Conservation (phyloP, 1,284 basidiomycete genomes). For the Rhodofomes roseus region DNA sequence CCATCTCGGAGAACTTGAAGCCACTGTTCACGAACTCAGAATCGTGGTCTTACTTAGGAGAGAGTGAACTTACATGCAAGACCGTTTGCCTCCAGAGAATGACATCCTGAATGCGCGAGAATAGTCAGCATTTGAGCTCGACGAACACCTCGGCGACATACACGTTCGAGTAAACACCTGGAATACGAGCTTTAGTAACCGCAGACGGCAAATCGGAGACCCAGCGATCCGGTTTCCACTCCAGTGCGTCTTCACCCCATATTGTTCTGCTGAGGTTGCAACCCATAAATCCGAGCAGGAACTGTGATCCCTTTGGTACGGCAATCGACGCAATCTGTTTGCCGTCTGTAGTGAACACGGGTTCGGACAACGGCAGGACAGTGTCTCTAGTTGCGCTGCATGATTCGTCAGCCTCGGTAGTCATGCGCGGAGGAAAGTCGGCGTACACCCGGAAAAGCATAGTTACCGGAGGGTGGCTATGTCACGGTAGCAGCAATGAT, state of each 20-base stretch:
- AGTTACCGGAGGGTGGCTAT: not conserved
- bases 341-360: slow-evolving; percentile 36
- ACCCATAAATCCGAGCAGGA: slow-evolving; percentile 35
- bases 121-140: no score
- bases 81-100: slow-evolving; percentile 9
- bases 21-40: no score
- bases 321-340: slow-evolving; percentile 32
- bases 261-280: slow-evolving; percentile 34
- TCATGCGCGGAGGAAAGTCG: no score
- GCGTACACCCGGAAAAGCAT: not conserved
- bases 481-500: not conserved
- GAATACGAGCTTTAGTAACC: slow-evolving; percentile 7
- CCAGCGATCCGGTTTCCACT: slow-evolving; percentile 9
- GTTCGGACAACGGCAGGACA: slow-evolving; percentile 44
- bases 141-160: not conserved
- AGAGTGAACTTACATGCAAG: slow-evolving; percentile 13
- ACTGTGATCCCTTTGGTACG: slow-evolving; percentile 40
- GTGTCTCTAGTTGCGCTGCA: slow-evolving; percentile 37
- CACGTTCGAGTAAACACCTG: slow-evolving; percentile 9
- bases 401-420: no score
- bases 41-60: not conserved
- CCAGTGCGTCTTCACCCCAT: slow-evolving; percentile 7
- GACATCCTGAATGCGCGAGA: slow-evolving; percentile 5
- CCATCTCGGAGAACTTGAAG: slow-evolving; percentile 11
- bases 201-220: slow-evolving; percentile 6